Evolutionary conservation across 2,329 filamentous ascomycete species (phyloP).

Genomic region (Sporothrix euskadiensis): DNA sequence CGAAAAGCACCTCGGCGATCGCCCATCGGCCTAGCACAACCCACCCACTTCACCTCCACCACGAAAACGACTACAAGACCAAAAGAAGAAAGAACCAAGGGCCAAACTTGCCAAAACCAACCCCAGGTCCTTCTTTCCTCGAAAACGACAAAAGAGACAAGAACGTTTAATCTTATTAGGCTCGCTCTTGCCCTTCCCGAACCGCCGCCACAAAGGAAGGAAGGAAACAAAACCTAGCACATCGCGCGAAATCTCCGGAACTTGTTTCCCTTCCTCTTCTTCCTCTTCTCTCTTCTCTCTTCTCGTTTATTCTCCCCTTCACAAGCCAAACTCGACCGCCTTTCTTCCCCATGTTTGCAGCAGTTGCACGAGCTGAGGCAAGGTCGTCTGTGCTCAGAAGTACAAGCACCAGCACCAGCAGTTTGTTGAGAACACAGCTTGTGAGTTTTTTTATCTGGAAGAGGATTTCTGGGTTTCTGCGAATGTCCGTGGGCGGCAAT

Average conservation of each 20-base stretch:
- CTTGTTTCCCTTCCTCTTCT: background rate
- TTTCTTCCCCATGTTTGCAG: slow-evolving; percentile 38
- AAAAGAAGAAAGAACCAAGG: slow-evolving; percentile 22
- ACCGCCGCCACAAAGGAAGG: background rate
- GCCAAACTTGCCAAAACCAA: slow-evolving; percentile 18
- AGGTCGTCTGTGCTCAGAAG: slow-evolving; percentile 41
- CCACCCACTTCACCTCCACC: background rate
- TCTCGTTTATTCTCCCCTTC: background rate
- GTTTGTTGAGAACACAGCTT: slow-evolving; percentile 32
- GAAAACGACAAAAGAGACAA: slow-evolving; percentile 16
- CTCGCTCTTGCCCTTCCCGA: slow-evolving; percentile 21
- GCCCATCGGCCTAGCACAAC: slow-evolving; percentile 18
- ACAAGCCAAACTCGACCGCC: background rate
- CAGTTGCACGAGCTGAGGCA: slow-evolving; percentile 42
- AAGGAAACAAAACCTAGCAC: slow-evolving; percentile 18
- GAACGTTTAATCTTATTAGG: slow-evolving; percentile 15
- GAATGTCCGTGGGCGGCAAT: background rate
- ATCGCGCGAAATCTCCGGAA: background rate
- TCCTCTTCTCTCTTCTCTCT: slow-evolving; percentile 3
- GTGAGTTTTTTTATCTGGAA: slow-evolving; percentile 11
- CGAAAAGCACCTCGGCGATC: slow-evolving; percentile 34
- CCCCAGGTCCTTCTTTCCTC: slow-evolving; percentile 16
- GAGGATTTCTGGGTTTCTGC: background rate
- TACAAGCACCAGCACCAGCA: slow-evolving; percentile 29
- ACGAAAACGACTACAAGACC: background rate